Evolutionary conservation across 108 stramenopile genomes (phyloP).

Genomic region (Fragilaria crotonensis): DNA sequence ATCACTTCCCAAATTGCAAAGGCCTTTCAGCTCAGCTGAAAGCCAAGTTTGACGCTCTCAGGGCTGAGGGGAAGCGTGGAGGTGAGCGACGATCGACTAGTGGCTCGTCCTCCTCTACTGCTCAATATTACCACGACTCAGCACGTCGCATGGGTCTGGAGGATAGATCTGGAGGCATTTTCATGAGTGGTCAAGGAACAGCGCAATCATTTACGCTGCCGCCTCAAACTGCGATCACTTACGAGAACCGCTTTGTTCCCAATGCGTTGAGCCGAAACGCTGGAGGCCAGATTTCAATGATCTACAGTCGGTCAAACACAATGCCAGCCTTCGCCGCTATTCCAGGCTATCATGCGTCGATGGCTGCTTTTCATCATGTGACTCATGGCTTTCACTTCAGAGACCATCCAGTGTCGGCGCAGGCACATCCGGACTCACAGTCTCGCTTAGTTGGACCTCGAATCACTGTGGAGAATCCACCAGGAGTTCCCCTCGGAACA

Average conservation of each 20-base stretch:
- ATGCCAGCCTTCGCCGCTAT: background rate
- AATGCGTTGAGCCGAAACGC: background rate
- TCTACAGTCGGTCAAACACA: background rate
- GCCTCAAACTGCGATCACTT: background rate
- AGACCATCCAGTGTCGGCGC: background rate
- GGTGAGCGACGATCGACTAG: background rate
- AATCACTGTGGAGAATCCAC: background rate
- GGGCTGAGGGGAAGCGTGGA: conserved; percentile 14
- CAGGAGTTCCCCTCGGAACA: conserved; percentile 2
- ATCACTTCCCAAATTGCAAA: conserved; percentile 40
- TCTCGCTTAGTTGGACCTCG: too few species aligned
- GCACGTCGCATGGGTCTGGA: conserved; percentile 39
- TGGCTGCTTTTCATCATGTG: background rate
- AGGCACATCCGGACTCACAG: background rate
- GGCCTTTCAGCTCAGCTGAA: conserved; percentile 22
- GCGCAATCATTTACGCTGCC: background rate
- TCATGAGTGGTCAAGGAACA: conserved; percentile 3
- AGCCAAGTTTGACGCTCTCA: conserved; percentile 26
- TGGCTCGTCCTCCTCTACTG: conserved; percentile 22
- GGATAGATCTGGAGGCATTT: conserved; percentile 28
- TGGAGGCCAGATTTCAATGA: background rate
- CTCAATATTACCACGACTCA: conserved; percentile 46
- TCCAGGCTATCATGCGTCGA: background rate
- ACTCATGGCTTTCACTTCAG: background rate
- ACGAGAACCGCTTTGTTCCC: background rate